Conservation (phyloP, 495 filamentous ascomycete genomes). For the Aspergillus sclerotiicarbonarius region DNA sequence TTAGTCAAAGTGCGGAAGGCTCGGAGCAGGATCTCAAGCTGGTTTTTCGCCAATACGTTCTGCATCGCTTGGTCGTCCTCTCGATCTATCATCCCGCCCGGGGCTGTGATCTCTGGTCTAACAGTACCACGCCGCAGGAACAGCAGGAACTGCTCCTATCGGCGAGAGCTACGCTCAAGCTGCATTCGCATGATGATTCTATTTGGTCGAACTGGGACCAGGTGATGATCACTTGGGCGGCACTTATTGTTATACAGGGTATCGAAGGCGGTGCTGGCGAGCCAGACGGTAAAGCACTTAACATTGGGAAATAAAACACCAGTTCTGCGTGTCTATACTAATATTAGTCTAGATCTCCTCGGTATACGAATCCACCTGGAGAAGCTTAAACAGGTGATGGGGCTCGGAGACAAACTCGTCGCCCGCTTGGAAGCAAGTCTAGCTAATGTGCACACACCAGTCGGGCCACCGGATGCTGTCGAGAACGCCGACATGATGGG, state of each 20-base stretch:
- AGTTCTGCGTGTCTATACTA: background rate
- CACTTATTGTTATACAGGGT: slow-evolving; percentile 5
- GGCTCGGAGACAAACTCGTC: slow-evolving; percentile 5
- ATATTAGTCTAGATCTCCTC: slow-evolving; percentile 2
- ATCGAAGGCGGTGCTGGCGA: slow-evolving; percentile 3
- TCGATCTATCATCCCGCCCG: slow-evolving; percentile 4
- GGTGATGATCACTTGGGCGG: slow-evolving; percentile 7
- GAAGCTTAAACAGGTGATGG: slow-evolving; percentile 4
- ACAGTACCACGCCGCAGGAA: slow-evolving; percentile 1
- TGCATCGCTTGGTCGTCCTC: slow-evolving; percentile 5
- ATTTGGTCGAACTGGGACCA: slow-evolving; percentile 10
- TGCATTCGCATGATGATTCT: slow-evolving; percentile 4
- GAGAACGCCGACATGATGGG: background rate
- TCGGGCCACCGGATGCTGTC: background rate
- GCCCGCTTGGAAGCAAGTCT: slow-evolving; percentile 7
- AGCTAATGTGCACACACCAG: background rate
- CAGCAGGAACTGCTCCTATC: slow-evolving; percentile 6
- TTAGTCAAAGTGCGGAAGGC: slow-evolving; percentile 2
- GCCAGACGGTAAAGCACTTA: background rate
- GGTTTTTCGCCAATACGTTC: slow-evolving; percentile 4
- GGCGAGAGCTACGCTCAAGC: slow-evolving; percentile 4
- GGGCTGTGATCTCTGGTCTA: slow-evolving; percentile 7
- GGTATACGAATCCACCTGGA: slow-evolving; percentile 7
- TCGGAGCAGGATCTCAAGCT: slow-evolving; percentile 7
- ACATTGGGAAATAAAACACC: background rate